phyloP scores from a whole-genome alignment of 2,329 filamentous ascomycete genomes.

The Gaeumannomyces sp. region DNA sequence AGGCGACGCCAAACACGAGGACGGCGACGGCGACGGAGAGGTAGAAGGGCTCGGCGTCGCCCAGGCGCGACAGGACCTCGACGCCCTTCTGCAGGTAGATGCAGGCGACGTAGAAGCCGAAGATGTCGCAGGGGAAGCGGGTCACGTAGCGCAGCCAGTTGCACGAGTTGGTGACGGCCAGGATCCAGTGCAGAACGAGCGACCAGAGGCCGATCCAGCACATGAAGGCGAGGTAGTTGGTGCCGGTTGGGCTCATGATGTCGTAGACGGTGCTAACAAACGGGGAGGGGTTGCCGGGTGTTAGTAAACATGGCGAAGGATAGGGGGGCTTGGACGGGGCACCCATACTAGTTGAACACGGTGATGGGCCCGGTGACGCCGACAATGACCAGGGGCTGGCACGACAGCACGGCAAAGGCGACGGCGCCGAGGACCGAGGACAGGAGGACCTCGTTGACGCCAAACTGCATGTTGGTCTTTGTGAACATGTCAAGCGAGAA shows the following conservation, averaged over 20 bases:
- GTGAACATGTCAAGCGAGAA: constrained; percentile 93
- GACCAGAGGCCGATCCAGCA: constrained; percentile 89
- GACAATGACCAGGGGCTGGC: constrained; percentile 84
- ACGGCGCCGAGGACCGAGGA: constrained; percentile 76
- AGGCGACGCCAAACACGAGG: constrained; percentile 71
- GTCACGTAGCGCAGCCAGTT: constrained; percentile 87
- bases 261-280: constrained; percentile 68
- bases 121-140: constrained; percentile 87
- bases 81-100: constrained; percentile 91
- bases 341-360: constrained; percentile 74
- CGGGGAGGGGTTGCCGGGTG: background rate
- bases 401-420: constrained; percentile 73
- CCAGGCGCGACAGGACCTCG: constrained; percentile 74
- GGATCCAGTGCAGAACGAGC: constrained; percentile 74
- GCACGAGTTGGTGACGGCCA: constrained; percentile 80
- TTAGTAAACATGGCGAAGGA: background rate
- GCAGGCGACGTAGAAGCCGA: constrained; percentile 88
- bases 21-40: constrained; percentile 71
- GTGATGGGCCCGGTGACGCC: constrained; percentile 89
- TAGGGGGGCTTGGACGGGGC: constrained; percentile 7
- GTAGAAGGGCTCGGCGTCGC: constrained; percentile 62
- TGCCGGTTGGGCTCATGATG: constrained; percentile 71
- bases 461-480: constrained; percentile 77
- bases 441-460: constrained; percentile 86
- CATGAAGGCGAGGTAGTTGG: constrained; percentile 86